A percentile compares a stretch with the other conserved stretches of the same genome.
phyloP scores from a whole-genome alignment of 108 stramenopile genomes.

The Fragilaria crotonensis region DNA sequence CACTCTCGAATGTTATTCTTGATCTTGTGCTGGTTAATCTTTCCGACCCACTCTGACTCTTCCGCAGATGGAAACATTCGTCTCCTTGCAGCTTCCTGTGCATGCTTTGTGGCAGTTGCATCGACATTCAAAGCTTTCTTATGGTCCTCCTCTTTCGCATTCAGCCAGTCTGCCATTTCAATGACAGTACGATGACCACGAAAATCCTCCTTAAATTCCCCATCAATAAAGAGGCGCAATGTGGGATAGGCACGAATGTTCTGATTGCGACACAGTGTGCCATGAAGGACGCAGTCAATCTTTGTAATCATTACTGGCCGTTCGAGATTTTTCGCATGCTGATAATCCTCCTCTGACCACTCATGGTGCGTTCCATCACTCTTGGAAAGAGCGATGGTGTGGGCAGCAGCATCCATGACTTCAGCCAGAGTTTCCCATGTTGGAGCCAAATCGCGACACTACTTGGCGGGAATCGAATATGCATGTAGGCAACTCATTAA shows the following conservation, averaged over 20 bases:
- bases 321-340: conserved; percentile 19
- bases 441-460: conserved; percentile 36
- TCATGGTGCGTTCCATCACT: conserved; percentile 4
- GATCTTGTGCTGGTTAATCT: not conserved
- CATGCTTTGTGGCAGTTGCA: conserved; percentile 1
- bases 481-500: too few species aligned
- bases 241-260: conserved; percentile 89
- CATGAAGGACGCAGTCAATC: conserved; percentile 85
- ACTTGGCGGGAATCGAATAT: too few species aligned
- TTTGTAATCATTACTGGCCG: conserved; percentile 6
- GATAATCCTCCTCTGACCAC: conserved; percentile 8
- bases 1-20: conserved; percentile 5
- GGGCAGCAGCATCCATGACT: conserved; percentile 22
- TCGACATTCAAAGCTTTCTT: conserved; percentile 18
- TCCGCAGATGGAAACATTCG: conserved; percentile 3
- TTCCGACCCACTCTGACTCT: conserved; percentile 8
- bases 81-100: conserved; percentile 10
- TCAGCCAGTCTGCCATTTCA: conserved; percentile 65
- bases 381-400: not conserved
- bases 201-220: conserved; percentile 67
- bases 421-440: conserved; percentile 63
- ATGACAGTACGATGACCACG: conserved; percentile 69
- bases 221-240: conserved; percentile 78
- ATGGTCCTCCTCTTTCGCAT: conserved; percentile 53
- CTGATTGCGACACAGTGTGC: conserved; percentile 56